Percentiles rank a stretch among this genome's conserved stretches.
Conservation (phyloP, 208 protist genomes). For the Crithidia sp. region DNA sequence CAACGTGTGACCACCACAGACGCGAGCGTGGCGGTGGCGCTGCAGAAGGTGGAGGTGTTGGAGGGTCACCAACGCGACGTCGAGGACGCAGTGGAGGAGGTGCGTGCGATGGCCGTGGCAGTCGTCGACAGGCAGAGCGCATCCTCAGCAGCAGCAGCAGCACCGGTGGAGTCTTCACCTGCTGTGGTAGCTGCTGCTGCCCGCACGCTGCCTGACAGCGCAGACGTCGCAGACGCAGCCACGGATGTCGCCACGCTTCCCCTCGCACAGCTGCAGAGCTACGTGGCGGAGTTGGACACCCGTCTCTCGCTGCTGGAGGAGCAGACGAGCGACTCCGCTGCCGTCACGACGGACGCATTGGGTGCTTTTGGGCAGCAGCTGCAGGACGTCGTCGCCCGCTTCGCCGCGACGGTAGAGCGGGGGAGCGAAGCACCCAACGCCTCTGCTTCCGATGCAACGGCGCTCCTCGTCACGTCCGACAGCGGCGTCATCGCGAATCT, state of each 20-base stretch:
- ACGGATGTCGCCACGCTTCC: neutral
- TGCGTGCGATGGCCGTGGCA: neutral
- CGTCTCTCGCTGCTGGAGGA: constrained; percentile 28
- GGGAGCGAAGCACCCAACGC: no score
- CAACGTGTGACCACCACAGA: constrained; percentile 5
- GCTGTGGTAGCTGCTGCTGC: neutral
- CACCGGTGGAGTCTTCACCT: neutral
- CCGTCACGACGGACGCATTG: constrained; percentile 42
- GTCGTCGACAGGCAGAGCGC: neutral
- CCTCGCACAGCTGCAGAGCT: constrained; percentile 8
- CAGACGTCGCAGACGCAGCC: neutral
- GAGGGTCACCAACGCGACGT: neutral
- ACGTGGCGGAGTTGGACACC: constrained; percentile 16
- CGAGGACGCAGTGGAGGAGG: constrained; percentile 2
- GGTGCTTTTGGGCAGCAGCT: constrained; percentile 40
- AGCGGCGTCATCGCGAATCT: constrained; percentile 27
- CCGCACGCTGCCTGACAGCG: no score
- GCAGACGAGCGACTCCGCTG: constrained; percentile 20
- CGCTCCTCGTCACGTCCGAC: neutral
- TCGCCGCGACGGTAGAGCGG: constrained; percentile 30
- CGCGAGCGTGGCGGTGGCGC: neutral
- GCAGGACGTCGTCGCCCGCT: constrained; percentile 50
- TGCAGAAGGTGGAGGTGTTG: constrained; percentile 1
- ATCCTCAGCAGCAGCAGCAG: neutral
- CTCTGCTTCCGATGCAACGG: no score